Evolutionary conservation across 2,329 filamentous ascomycete species (phyloP).

Genomic region (Cadophora malorum): DNA sequence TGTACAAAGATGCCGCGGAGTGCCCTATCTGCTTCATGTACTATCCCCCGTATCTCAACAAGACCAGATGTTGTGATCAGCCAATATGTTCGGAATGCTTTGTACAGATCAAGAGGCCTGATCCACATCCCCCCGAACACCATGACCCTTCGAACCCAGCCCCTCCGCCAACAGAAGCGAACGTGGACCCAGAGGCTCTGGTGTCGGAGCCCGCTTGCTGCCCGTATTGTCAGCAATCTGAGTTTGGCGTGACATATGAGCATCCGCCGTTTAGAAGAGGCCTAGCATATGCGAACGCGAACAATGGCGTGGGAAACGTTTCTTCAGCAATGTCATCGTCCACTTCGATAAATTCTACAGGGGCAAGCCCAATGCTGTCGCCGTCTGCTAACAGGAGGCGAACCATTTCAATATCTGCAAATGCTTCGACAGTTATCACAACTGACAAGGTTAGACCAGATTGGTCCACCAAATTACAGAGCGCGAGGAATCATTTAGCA

Average conservation of each 20-base stretch:
- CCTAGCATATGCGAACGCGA: conserved; percentile 68
- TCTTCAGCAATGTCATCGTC: conserved; percentile 84
- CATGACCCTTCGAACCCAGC: conserved; percentile 39
- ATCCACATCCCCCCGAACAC: conserved; percentile 85
- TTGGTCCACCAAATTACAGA: conserved; percentile 88
- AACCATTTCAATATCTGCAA: conserved; percentile 78
- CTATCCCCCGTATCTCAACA: conserved; percentile 93
- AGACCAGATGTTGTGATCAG: conserved; percentile 93
- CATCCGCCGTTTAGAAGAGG: conserved; percentile 88
- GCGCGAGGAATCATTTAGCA: conserved; percentile 83
- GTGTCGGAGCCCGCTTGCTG: conserved; percentile 92
- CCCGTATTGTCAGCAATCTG: conserved; percentile 92
- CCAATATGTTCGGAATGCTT: conserved; percentile 98
- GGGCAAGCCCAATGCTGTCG: conserved; percentile 39
- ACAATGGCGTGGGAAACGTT: conserved; percentile 57
- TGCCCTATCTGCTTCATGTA: conserved; percentile 97
- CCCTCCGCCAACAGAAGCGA: conserved; percentile 44
- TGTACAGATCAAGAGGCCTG: conserved; percentile 94
- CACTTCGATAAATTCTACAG: conserved; percentile 73
- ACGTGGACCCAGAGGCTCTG: conserved; percentile 64
- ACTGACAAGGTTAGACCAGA: conserved; percentile 93
- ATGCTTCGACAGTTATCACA: conserved; percentile 84
- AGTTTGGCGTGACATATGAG: conserved; percentile 96
- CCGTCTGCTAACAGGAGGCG: conserved; percentile 54
- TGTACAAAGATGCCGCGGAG: conserved; percentile 90